Conservation (phyloP, 2,329 filamentous ascomycete genomes). For the Xylaria sp. region DNA sequence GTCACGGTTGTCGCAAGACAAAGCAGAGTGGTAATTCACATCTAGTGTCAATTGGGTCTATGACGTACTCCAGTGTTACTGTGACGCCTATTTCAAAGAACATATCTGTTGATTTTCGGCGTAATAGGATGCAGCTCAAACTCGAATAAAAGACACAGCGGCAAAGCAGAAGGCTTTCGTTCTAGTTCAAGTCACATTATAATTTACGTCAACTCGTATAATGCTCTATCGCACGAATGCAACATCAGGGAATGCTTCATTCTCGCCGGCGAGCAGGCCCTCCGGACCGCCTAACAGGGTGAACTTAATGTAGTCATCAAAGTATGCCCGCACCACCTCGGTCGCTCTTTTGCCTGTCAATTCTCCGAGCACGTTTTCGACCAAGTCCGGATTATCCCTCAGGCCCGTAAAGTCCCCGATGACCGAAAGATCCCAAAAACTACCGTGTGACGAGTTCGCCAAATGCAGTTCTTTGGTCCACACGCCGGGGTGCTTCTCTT, state of each 20-base stretch:
- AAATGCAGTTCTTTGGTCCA: conserved; percentile 30
- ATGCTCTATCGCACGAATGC: conserved; percentile 14
- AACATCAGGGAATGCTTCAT: conserved; percentile 27
- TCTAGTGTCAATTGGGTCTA: background rate
- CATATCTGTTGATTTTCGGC: background rate
- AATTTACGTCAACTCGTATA: background rate
- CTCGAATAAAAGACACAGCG: background rate
- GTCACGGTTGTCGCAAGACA: background rate
- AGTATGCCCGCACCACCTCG: conserved; percentile 30
- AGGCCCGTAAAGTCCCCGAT: conserved; percentile 33
- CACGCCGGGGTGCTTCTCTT: conserved; percentile 23
- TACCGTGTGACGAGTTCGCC: conserved; percentile 22
- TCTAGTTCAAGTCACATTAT: too few species aligned
- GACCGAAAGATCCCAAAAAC: conserved; percentile 33
- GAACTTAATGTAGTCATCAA: conserved; percentile 28
- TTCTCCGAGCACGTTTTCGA: conserved; percentile 24
- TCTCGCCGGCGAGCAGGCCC: conserved; percentile 29
- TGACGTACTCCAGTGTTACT: background rate
- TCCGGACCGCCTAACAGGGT: conserved; percentile 23
- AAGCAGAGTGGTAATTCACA: background rate
- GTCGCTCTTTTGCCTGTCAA: conserved; percentile 24
- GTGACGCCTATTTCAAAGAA: background rate
- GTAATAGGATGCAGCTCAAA: background rate
- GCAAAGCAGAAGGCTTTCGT: background rate
- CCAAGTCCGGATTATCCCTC: conserved; percentile 26